Conservation (phyloP, 1,139 yeast genomes). For the Pichia sp. region DNA sequence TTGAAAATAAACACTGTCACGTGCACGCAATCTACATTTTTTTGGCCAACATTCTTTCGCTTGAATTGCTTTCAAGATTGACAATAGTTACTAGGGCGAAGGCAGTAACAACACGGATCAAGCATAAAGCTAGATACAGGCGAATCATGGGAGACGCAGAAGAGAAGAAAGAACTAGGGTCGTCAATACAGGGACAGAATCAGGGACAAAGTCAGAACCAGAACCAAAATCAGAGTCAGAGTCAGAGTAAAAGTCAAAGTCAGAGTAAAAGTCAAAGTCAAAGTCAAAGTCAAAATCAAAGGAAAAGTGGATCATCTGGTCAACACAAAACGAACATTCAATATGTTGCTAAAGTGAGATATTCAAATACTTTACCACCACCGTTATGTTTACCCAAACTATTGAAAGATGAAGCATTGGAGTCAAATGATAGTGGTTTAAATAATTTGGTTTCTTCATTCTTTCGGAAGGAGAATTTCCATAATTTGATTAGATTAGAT, state of each 20-base stretch:
- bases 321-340: conserved; percentile 13
- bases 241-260: not conserved
- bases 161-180: too few species aligned
- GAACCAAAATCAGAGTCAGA: too few species aligned
- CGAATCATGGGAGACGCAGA: too few species aligned
- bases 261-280: not conserved
- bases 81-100: too few species aligned
- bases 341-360: conserved; percentile 69
- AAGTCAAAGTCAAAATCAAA: not conserved
- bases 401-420: conserved; percentile 43
- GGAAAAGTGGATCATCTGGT: conserved; percentile 1
- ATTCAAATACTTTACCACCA: conserved; percentile 83
- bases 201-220: too few species aligned
- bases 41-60: too few species aligned
- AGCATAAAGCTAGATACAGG: too few species aligned
- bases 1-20: too few species aligned
- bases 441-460: conserved; percentile 57
- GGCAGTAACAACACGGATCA: too few species aligned
- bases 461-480: conserved; percentile 69
- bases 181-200: too few species aligned
- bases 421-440: conserved; percentile 28
- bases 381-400: conserved; percentile 91
- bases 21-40: too few species aligned
- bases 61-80: too few species aligned
- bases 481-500: conserved; percentile 55